Conservation (phyloP, 2,329 filamentous ascomycete species). For the Elsinoe fawcettii region DNA sequence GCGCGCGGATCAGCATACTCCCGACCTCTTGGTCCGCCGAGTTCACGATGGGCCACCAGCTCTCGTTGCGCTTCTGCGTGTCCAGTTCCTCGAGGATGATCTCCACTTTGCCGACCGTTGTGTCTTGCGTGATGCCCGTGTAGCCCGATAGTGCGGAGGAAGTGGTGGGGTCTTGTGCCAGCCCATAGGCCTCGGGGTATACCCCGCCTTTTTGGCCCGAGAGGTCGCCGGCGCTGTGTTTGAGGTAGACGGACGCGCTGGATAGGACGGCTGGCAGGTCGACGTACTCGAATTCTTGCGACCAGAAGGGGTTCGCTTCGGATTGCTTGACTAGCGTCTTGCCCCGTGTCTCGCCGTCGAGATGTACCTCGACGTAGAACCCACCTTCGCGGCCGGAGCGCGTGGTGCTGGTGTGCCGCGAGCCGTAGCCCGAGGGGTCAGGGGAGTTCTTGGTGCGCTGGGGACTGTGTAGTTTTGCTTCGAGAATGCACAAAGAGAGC, state of each 20-base stretch:
- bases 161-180: slow-evolving; percentile 25
- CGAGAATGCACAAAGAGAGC: slow-evolving; percentile 52
- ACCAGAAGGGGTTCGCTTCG: slow-evolving; percentile 71
- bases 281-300: slow-evolving; percentile 69
- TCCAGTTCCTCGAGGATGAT: slow-evolving; percentile 73
- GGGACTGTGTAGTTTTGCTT: slow-evolving; percentile 28
- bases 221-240: slow-evolving; percentile 44
- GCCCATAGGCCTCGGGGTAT: slow-evolving; percentile 30
- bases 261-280: slow-evolving; percentile 65
- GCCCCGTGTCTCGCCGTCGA: slow-evolving; percentile 72
- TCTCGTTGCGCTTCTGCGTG: slow-evolving; percentile 68
- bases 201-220: slow-evolving; percentile 3
- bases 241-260: slow-evolving; percentile 63
- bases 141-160: slow-evolving; percentile 34
- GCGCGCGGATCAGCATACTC: slow-evolving; percentile 74
- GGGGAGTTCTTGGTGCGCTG: slow-evolving; percentile 13
- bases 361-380: slow-evolving; percentile 69
- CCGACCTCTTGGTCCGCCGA: slow-evolving; percentile 68
- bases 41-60: slow-evolving; percentile 76
- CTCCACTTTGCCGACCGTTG: slow-evolving; percentile 65
- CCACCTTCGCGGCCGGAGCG: slow-evolving; percentile 35
- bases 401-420: slow-evolving; percentile 13
- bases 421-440: background rate
- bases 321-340: slow-evolving; percentile 64
- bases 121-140: slow-evolving; percentile 41